Evolutionary conservation across 345 rosid genomes (phyloP).

Genomic region (Chamaenerion angustifolium): DNA sequence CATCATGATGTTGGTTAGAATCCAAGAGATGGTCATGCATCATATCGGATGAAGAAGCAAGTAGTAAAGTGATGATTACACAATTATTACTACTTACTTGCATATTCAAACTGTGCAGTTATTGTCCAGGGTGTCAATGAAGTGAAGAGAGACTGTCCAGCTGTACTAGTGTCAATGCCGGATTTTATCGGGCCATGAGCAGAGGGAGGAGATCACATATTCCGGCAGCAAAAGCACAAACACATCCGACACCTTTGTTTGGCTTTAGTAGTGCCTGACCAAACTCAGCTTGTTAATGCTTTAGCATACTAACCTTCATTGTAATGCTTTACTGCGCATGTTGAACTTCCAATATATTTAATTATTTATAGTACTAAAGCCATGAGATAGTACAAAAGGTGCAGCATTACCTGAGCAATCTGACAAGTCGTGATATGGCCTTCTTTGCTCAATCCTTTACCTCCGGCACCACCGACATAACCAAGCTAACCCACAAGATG

Average conservation of each 20-base stretch:
- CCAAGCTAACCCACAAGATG: conserved; percentile 18
- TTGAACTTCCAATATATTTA: too few relatives aligned
- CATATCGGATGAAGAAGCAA: too few relatives aligned
- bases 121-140: conserved; percentile 59
- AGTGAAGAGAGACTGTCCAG: conserved; percentile 70
- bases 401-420: conserved; percentile 60
- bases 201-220: conserved; percentile 38
- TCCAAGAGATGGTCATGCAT: too few relatives aligned
- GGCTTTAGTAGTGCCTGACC: conserved; percentile 68
- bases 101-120: conserved; percentile 38
- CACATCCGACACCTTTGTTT: conserved; percentile 53
- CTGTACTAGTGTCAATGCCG: conserved; percentile 57
- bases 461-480: conserved; percentile 21
- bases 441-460: conserved; percentile 83
- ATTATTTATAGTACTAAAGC: too few relatives aligned
- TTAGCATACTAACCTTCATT: too few relatives aligned
- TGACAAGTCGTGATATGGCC: conserved; percentile 78
- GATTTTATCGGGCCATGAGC: conserved; percentile 66
- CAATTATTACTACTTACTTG: too few relatives aligned
- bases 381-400: too few relatives aligned
- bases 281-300: too few relatives aligned
- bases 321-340: too few relatives aligned
- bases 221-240: conserved; percentile 42
- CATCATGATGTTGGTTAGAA: too few relatives aligned
- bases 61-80: too few relatives aligned